These are phyloP conservation scores for Guadua angustifolia DNA, from an alignment of 176 grass and related monocot species.

Conservation along the genomic window DNA sequence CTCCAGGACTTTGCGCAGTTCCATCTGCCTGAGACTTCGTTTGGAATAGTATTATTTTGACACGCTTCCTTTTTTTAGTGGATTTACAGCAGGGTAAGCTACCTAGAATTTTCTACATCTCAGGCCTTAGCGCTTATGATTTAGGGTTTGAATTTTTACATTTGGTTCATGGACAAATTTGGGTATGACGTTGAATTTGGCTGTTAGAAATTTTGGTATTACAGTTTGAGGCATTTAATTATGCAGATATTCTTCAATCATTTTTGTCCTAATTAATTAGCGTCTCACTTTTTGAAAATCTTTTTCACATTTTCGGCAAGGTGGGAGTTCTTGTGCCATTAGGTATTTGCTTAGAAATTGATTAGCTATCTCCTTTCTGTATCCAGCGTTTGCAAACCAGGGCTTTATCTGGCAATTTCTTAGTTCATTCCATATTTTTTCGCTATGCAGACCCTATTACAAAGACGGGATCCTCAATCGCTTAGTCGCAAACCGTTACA, in stretches of 20 bases:
- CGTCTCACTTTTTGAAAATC: slow-evolving; percentile 1
- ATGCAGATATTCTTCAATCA: not conserved
- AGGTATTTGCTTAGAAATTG: too few relatives aligned
- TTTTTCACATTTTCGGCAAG: not conserved
- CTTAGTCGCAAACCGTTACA: too few relatives aligned
- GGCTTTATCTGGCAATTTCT: too few relatives aligned
- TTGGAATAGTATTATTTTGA: not conserved
- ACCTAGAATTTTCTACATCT: slow-evolving; percentile 2
- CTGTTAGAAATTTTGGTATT: not conserved
- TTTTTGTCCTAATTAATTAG: not conserved
- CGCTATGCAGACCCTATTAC: too few relatives aligned
- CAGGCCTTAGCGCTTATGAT: not conserved
- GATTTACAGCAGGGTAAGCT: slow-evolving; percentile 1
- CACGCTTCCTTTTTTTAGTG: not conserved
- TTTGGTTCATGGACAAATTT: not conserved
- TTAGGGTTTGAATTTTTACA: not conserved
- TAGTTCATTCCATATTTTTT: too few relatives aligned
- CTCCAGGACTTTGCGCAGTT: too few relatives aligned
- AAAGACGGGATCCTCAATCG: too few relatives aligned
- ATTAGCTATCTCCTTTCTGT: too few relatives aligned
- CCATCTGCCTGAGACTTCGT: too few relatives aligned
- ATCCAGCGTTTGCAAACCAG: too few relatives aligned
- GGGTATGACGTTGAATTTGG: not conserved
- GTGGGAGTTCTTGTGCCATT: not conserved
- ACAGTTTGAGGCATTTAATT: slow-evolving; percentile 1